These are phyloP conservation scores for Talaromyces atroroseus DNA, from an alignment of 2,329 filamentous ascomycete genomes.

Conservation along the genomic window DNA sequence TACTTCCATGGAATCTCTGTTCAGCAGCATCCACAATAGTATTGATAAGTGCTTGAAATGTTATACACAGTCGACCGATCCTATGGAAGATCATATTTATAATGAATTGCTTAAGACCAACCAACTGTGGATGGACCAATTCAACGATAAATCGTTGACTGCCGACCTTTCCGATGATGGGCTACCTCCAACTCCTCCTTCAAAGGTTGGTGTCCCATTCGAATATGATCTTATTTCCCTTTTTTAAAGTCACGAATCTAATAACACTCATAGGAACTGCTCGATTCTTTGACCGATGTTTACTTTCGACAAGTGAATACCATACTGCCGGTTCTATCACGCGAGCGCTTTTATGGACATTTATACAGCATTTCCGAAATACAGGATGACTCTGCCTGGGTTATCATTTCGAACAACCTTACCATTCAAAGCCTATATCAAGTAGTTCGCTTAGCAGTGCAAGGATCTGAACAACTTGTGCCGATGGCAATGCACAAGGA, in stretches of 20 bases:
- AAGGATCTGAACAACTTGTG: not conserved
- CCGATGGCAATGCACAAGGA: not conserved
- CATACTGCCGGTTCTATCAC: not conserved
- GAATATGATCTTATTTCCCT: not conserved
- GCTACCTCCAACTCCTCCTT: not conserved
- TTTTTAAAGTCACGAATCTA: not conserved
- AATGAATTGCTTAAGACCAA: not conserved
- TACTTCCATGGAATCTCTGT: not conserved
- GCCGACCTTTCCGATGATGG: not conserved
- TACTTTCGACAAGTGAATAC: not conserved
- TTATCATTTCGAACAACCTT: not conserved
- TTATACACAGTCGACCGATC: not conserved
- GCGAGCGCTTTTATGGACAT: not conserved
- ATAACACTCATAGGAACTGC: not conserved
- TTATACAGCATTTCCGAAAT: not conserved
- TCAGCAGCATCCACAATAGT: not conserved
- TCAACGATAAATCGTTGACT: not conserved
- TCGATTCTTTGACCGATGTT: not conserved
- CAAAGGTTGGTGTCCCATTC: not conserved
- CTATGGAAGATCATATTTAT: not conserved
- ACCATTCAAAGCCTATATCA: not conserved
- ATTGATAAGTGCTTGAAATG: not conserved
- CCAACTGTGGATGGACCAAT: not conserved
- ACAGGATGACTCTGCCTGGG: not conserved
- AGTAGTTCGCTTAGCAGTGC: not conserved